These are phyloP conservation scores for Pyrenophora teres DNA, from an alignment of 2,329 filamentous ascomycete species.

Conservation along the genomic window DNA sequence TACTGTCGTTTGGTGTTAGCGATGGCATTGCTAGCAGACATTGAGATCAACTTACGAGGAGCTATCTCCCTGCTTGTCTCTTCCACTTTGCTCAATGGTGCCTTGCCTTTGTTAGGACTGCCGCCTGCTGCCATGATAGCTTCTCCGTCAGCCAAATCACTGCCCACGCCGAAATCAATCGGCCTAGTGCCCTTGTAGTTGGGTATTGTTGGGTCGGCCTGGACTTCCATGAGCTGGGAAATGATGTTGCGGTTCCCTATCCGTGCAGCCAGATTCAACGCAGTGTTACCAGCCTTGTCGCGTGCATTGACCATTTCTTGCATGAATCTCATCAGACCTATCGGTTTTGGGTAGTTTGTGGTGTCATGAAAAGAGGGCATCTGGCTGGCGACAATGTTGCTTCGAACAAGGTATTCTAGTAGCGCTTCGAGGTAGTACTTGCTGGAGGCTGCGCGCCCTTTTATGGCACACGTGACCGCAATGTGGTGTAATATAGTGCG, in stretches of 20 bases:
- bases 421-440: conserved; percentile 96
- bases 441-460: conserved; percentile 86
- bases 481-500: conserved; percentile 96
- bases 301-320: conserved; percentile 95
- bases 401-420: conserved; percentile 90
- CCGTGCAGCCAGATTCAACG: conserved; percentile 87
- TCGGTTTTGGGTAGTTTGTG: conserved; percentile 64
- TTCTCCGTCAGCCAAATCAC: conserved; percentile 55
- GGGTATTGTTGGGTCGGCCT: conserved; percentile 87
- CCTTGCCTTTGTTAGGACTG: conserved; percentile 47
- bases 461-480: conserved; percentile 92
- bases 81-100: conserved; percentile 57
- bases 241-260: conserved; percentile 95
- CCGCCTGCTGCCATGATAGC: conserved; percentile 24
- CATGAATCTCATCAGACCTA: conserved; percentile 91
- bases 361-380: conserved; percentile 54
- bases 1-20: conserved; percentile 50
- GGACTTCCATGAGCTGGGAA: conserved; percentile 93
- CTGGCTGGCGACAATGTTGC: conserved; percentile 52
- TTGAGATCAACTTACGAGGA: conserved; percentile 64
- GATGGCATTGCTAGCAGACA: too few relatives aligned
- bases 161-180: conserved; percentile 91
- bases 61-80: conserved; percentile 82
- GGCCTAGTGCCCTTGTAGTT: conserved; percentile 89
- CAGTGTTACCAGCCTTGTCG: conserved; percentile 92